Base-by-base conservation (phyloP, 768 basidiomycete genomes). In the Rhodotorula taiwanensis region DNA sequence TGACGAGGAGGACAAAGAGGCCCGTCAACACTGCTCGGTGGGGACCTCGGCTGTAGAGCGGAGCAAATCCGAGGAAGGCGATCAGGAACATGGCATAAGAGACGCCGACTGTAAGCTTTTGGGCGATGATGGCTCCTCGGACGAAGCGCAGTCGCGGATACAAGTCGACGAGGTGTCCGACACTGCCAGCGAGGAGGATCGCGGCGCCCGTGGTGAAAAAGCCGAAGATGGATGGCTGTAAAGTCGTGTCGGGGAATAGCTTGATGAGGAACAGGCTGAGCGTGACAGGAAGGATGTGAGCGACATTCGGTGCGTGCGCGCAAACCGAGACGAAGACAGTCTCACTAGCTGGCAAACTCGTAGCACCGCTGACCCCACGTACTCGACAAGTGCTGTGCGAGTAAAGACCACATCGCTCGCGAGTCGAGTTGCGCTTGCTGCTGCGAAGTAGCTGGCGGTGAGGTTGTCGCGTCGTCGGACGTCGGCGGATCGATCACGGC, bases 191-290 rank as follows among this genome's bases (percentile, higher is more conserved):
- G 57, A 81, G 72, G 1, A 81, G 6, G 21, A 81, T 77, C 1
- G 76, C 78, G 0, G 75, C 41, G 33, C 73, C 74, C 0, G 80
- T 79, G 14, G 76, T 77, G 39, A 75, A 70, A 63, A 83, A 80
- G 0, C 81, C 82, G 61, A 77, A 79, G 21, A 82, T 72, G 2
- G 81, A 80, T 0, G 80, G 77, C 2, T 81, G 81, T 1, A 83
- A 72, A 5, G 82, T 75, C 0, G 80, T 79, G 31, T 72, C 65
- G 10, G 77, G 77, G 73, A 79, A 81, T 25, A 79, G 67, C 4
- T 70, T 71, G 55, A 80, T 75, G 34, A 81, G 74, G 64, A 77
- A 78, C 20, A 82, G 74, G 63, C 36, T 39, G 36, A n/a, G n/a
- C n/a, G n/a, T n/a, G n/a, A n/a, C n/a, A n/a, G n/a, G n/a, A n/a